Evolutionary conservation across 2,329 filamentous ascomycete species (phyloP).

Genomic region (Dactylonectria estremocensis): DNA sequence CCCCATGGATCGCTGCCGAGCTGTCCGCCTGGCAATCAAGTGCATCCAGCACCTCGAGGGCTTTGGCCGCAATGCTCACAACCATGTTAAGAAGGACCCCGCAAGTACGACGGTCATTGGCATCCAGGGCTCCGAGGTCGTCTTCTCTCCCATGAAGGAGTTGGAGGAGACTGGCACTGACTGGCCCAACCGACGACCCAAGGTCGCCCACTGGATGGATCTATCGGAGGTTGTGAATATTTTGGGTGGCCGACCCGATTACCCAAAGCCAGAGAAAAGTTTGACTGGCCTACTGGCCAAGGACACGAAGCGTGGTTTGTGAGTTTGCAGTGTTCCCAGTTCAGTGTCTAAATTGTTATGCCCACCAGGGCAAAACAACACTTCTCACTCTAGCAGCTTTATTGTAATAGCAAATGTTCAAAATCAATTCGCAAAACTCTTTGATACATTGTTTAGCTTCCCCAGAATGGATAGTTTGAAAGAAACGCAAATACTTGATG

Average conservation of each 20-base stretch:
- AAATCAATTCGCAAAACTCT: neutral
- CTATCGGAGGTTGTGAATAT: slow-evolving; percentile 88
- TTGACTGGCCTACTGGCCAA: slow-evolving; percentile 70
- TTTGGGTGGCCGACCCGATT: slow-evolving; percentile 79
- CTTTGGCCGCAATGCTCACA: slow-evolving; percentile 76
- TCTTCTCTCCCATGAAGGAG: slow-evolving; percentile 86
- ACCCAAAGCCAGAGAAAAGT: slow-evolving; percentile 64
- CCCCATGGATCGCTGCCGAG: slow-evolving; percentile 95
- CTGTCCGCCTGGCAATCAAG: slow-evolving; percentile 92
- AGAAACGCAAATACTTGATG: too few species aligned
- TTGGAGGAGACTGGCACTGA: slow-evolving; percentile 91
- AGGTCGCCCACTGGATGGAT: slow-evolving; percentile 86
- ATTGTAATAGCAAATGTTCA: slow-evolving; percentile 33
- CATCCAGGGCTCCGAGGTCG: slow-evolving; percentile 89
- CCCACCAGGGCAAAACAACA: slow-evolving; percentile 11
- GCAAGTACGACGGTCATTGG: slow-evolving; percentile 88
- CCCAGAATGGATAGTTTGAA: too few species aligned
- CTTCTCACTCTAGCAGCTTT: slow-evolving; percentile 38
- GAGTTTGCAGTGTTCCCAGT: slow-evolving; percentile 27
- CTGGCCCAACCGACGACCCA: slow-evolving; percentile 91
- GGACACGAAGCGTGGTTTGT: slow-evolving; percentile 71
- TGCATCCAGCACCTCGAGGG: slow-evolving; percentile 92
- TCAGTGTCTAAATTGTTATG: slow-evolving; percentile 10
- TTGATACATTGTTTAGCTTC: too few species aligned
- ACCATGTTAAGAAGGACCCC: slow-evolving; percentile 80